These are phyloP conservation scores for Ophiorrhiza pumila DNA, from an alignment of 257 asterid genomes.

Conservation along the genomic window DNA sequence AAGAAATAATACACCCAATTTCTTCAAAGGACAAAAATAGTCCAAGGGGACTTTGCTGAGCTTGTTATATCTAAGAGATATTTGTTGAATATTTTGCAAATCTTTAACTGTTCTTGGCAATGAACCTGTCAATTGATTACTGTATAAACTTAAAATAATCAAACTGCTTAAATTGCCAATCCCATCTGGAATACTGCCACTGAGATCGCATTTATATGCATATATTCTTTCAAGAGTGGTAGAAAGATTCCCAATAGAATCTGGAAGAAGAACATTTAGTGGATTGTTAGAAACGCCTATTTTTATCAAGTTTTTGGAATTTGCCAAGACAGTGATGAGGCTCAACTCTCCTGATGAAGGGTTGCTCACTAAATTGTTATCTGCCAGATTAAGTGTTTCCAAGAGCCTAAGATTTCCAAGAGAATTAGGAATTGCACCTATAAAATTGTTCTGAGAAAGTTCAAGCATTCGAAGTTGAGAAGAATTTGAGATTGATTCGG, in stretches of 20 bases:
- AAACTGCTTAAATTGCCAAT: slow-evolving; percentile 5
- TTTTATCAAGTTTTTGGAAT: neutral
- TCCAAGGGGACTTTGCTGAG: neutral
- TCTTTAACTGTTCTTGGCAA: neutral
- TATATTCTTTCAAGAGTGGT: neutral
- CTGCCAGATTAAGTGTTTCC: neutral
- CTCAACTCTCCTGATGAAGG: slow-evolving; percentile 15
- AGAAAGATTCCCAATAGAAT: slow-evolving; percentile 14
- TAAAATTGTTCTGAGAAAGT: slow-evolving; percentile 10
- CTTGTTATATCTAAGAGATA: neutral
- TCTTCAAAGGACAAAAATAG: neutral
- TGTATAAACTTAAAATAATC: neutral
- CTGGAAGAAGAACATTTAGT: slow-evolving; percentile 6
- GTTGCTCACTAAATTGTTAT: slow-evolving; percentile 8
- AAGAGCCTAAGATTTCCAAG: slow-evolving; percentile 27
- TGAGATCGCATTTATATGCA: neutral
- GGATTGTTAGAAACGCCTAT: neutral
- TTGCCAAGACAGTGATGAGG: slow-evolving; percentile 18
- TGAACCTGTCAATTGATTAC: neutral
- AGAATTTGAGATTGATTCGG: slow-evolving; percentile 31
- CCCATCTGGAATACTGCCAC: slow-evolving; percentile 5
- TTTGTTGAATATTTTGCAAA: neutral
- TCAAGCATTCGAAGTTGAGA: slow-evolving; percentile 9
- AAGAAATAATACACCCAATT: neutral
- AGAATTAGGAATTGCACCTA: slow-evolving; percentile 28